These are phyloP conservation scores for Pyrenopolyporus hunteri DNA, from an alignment of 495 filamentous ascomycete species.

Conservation along the genomic window DNA sequence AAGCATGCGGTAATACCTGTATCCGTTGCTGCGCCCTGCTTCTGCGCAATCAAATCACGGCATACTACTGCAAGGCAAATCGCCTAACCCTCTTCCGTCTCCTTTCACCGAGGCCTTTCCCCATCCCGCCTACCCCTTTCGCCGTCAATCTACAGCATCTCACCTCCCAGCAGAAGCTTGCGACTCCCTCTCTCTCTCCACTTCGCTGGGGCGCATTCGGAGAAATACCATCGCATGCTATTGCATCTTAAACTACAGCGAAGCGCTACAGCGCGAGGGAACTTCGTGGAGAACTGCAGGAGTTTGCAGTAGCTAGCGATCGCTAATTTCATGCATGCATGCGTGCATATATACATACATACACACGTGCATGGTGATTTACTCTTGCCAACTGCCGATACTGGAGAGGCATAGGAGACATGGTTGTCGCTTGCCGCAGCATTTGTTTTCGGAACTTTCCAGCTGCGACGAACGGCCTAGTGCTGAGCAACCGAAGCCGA, in stretches of 20 bases:
- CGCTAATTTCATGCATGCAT: constrained; percentile 7
- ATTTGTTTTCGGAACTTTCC: no score
- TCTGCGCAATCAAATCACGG: neutral
- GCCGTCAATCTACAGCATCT: constrained; percentile 19
- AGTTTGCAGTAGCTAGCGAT: constrained; percentile 21
- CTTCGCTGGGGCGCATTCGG: constrained; percentile 31
- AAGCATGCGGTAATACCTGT: no score
- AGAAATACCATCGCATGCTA: constrained; percentile 31
- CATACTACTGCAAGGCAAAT: constrained; percentile 36
- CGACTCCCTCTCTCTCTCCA: constrained; percentile 25
- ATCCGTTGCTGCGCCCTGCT: constrained; percentile 8
- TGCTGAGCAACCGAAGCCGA: no score
- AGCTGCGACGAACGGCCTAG: no score
- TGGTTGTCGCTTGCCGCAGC: no score
- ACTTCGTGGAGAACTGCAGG: constrained; percentile 15
- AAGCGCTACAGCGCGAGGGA: constrained; percentile 4
- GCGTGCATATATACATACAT: no score
- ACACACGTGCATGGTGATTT: no score
- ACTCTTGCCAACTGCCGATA: no score
- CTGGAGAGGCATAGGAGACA: no score
- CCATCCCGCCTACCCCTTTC: constrained; percentile 28
- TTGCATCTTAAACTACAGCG: constrained; percentile 19
- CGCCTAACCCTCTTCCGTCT: constrained; percentile 25
- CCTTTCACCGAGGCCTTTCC: constrained; percentile 14
- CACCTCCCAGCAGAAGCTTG: constrained; percentile 22